phyloP scores from a whole-genome alignment of 2,329 filamentous ascomycete species.

The Colletotrichum ledebouriae region DNA sequence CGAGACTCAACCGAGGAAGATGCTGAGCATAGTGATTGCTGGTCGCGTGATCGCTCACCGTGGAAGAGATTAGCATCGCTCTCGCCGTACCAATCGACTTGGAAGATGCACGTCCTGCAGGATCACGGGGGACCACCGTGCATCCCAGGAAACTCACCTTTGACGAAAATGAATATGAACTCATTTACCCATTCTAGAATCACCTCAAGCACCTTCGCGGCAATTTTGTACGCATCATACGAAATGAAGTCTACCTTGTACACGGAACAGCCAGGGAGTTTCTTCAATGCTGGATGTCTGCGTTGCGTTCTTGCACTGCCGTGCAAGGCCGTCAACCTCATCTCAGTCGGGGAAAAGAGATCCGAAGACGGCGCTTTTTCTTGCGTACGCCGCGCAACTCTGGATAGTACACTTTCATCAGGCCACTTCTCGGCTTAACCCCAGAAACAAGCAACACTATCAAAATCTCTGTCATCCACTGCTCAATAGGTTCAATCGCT shows the following conservation, averaged over 20 bases:
- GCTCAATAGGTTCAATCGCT: slow-evolving; percentile 21
- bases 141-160: slow-evolving; percentile 10
- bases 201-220: slow-evolving; percentile 43
- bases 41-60: slow-evolving; percentile 42
- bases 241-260: slow-evolving; percentile 44
- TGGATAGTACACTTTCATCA: slow-evolving; percentile 17
- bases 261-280: slow-evolving; percentile 46
- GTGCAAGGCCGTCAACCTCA: not conserved
- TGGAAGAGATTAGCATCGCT: slow-evolving; percentile 43
- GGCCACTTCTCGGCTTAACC: not conserved
- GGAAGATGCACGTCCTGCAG: not conserved
- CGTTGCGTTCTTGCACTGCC: slow-evolving; percentile 7
- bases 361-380: not conserved
- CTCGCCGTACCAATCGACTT: slow-evolving; percentile 31
- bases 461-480: slow-evolving; percentile 35
- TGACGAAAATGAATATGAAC: slow-evolving; percentile 40
- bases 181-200: slow-evolving; percentile 42
- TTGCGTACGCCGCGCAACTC: not conserved
- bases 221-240: slow-evolving; percentile 42
- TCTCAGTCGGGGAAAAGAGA: slow-evolving; percentile 10
- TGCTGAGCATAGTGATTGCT: slow-evolving; percentile 42
- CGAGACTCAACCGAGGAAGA: slow-evolving; percentile 36
- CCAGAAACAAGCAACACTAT: slow-evolving; percentile 12
- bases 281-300: slow-evolving; percentile 2
- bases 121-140: not conserved